Conservation (phyloP, 179 eudicot genomes). For the Carnegiea gigantea region DNA sequence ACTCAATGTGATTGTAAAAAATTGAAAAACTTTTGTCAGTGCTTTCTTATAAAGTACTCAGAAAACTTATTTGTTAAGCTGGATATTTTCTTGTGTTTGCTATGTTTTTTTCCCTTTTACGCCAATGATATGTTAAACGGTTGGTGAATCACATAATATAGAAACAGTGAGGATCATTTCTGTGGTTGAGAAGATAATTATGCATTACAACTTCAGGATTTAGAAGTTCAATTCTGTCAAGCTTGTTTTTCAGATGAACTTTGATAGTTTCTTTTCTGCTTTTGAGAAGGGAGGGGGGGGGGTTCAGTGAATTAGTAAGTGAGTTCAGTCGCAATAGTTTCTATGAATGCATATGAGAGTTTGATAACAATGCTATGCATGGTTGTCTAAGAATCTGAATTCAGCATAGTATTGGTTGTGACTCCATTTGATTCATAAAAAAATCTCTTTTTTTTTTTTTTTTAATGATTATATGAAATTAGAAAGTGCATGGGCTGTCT, state of each 20-base stretch:
- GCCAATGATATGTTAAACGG: not conserved
- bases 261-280: too few relatives aligned
- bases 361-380: not conserved
- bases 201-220: not conserved
- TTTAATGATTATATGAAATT: not conserved
- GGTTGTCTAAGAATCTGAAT: not conserved
- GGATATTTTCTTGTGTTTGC: not conserved
- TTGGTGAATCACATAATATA: not conserved
- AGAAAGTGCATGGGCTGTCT: constrained; percentile 1
- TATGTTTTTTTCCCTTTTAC: not conserved
- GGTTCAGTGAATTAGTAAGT: not conserved
- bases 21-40: not conserved
- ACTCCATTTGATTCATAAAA: not conserved
- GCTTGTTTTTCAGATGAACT: not conserved
- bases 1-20: not conserved
- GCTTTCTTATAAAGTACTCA: not conserved
- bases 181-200: constrained; percentile 11
- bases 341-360: not conserved
- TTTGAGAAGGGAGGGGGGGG: not conserved
- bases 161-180: not conserved
- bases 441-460: not conserved
- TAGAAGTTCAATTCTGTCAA: not conserved
- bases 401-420: not conserved
- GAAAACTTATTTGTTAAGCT: not conserved
- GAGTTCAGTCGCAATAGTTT: not conserved